Evolutionary conservation across 139 green algal genomes (phyloP), one percentile per base, ranked within the genome.

Genomic region (Coelastrella sp.): DNA sequence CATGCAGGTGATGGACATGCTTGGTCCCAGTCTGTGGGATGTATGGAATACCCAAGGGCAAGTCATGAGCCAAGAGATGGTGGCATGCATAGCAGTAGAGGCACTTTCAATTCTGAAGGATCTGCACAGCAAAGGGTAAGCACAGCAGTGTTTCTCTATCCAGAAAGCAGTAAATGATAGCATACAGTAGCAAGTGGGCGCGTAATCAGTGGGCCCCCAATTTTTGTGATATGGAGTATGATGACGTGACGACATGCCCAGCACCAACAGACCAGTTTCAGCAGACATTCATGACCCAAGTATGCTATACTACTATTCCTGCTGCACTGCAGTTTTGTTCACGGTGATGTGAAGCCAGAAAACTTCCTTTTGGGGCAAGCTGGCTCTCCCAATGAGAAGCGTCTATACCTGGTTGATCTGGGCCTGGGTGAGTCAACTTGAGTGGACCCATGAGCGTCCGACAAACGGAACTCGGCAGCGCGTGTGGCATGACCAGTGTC

Each of bases 281-380:
- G n/a, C n/a, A n/a, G n/a, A n/a, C n/a, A n/a, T n/a, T n/a, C n/a
- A n/a, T n/a, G n/a, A n/a, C n/a, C n/a, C n/a, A n/a, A n/a, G n/a
- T n/a, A 57, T 1, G 11, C 45, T 57, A 57, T 57, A 13, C 45
- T 57, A 13, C 45, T 57, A 13, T 57, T 13, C 17, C 48, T 57
- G 48, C 17, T 57, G 48, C 48, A 57, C 67, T 41, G 78, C 86
- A 96, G 96, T 38, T 99, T 98, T 90, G 98, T 99, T 35, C 97
- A 99, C 83, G 97, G 97, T 5, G 97, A 99, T 89, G 96, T 99
- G 19, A 99, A 99, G 92, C 97, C 97, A 4, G 97, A 99, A 85
- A 99, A 99, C 91, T 99, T 99, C 90, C 84, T 99, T 45, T 80
- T 99, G 72, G 97, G 98, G 1, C 94, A 95, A 69, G 83, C 91